phyloP scores from a whole-genome alignment of 805 yeast species.

The Priceomyces haplophilus region DNA sequence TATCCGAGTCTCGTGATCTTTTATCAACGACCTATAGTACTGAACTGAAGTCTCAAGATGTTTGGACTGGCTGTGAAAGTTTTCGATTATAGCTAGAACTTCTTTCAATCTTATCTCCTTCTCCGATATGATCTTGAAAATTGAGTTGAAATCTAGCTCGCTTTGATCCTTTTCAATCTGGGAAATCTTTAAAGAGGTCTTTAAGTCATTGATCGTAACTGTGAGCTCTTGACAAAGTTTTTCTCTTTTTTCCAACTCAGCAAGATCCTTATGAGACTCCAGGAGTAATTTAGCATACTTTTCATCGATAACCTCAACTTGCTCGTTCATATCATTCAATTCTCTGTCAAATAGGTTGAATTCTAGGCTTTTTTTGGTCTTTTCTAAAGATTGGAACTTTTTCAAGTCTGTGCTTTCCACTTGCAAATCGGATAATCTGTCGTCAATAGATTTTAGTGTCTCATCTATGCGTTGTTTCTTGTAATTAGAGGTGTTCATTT shows the following conservation, averaged over 20 bases:
- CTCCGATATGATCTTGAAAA: constrained; percentile 47
- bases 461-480: constrained; percentile 73
- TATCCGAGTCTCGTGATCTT: constrained; percentile 36
- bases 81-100: constrained; percentile 32
- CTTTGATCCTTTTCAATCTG: constrained; percentile 56
- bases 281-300: constrained; percentile 50
- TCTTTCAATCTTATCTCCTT: constrained; percentile 47
- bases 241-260: constrained; percentile 63
- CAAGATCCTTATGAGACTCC: constrained; percentile 52
- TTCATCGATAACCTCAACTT: constrained; percentile 59
- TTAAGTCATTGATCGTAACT: constrained; percentile 44
- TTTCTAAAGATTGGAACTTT: constrained; percentile 64
- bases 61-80: constrained; percentile 28
- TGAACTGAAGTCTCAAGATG: constrained; percentile 17
- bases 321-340: constrained; percentile 54
- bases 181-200: constrained; percentile 49
- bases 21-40: constrained; percentile 26
- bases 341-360: constrained; percentile 78
- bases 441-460: constrained; percentile 65
- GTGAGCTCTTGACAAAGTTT: constrained; percentile 43
- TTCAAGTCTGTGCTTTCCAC: constrained; percentile 75
- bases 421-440: constrained; percentile 72
- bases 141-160: constrained; percentile 47
- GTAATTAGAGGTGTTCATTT: constrained; percentile 68
- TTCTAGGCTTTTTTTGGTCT: constrained; percentile 66